phyloP scores from a whole-genome alignment of 176 grass and related monocot species.

The Calamus simplicifolius region DNA sequence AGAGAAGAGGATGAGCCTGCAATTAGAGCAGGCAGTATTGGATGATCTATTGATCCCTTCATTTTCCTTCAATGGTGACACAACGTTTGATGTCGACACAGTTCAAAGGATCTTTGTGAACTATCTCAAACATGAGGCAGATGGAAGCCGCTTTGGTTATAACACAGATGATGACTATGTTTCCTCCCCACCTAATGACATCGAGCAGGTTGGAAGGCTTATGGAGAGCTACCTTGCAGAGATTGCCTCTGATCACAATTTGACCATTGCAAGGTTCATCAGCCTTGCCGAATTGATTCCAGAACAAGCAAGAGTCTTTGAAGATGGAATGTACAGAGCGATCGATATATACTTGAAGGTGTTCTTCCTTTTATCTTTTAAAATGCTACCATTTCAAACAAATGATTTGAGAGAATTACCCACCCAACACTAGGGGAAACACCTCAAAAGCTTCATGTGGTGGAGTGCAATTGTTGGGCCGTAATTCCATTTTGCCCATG shows the following conservation, averaged over 20 bases:
- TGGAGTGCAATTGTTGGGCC: no score
- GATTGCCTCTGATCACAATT: slow-evolving; percentile 62
- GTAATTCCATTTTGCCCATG: no score
- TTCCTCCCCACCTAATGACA: slow-evolving; percentile 35
- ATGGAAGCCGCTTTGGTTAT: slow-evolving; percentile 50
- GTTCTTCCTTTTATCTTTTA: not conserved
- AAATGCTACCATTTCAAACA: not conserved
- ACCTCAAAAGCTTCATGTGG: no score
- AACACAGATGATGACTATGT: slow-evolving; percentile 57
- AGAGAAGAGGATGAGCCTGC: slow-evolving; percentile 69
- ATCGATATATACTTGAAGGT: slow-evolving; percentile 95
- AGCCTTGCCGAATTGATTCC: slow-evolving; percentile 60
- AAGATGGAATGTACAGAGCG: slow-evolving; percentile 92
- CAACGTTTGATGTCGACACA: slow-evolving; percentile 59
- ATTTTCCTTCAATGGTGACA: slow-evolving; percentile 19
- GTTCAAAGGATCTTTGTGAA: slow-evolving; percentile 70
- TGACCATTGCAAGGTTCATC: slow-evolving; percentile 55
- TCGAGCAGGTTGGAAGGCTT: slow-evolving; percentile 50
- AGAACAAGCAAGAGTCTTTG: slow-evolving; percentile 61
- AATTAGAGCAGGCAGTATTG: slow-evolving; percentile 61
- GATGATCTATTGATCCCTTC: slow-evolving; percentile 85
- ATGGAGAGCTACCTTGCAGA: slow-evolving; percentile 86
- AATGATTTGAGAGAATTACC: no score
- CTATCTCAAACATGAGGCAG: slow-evolving; percentile 64
- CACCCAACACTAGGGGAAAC: no score